phyloP scores from a whole-genome alignment of 192 early-diverging fungal genomes.

The Endogone sp. region DNA sequence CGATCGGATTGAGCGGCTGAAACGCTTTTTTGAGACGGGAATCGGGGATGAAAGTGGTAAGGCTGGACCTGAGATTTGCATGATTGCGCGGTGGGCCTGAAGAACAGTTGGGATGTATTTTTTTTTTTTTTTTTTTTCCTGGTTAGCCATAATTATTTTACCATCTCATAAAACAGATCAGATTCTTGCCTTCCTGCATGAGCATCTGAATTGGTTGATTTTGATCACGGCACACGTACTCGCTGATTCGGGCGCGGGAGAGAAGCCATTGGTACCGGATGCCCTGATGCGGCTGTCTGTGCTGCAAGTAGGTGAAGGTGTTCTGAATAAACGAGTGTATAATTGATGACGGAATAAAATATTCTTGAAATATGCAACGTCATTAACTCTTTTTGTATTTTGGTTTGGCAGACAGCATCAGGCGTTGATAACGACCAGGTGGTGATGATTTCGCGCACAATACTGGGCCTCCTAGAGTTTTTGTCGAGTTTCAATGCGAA shows the following conservation, averaged over 20 bases:
- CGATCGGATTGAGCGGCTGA: conserved; percentile 46
- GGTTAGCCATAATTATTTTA: background rate
- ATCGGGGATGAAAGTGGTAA: conserved; percentile 26
- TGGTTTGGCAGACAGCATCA: conserved; percentile 1
- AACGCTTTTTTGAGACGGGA: conserved; percentile 36
- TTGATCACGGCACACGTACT: conserved; percentile 64
- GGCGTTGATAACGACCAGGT: conserved; percentile 39
- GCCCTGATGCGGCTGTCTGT: conserved; percentile 56
- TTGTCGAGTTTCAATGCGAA: conserved; percentile 46
- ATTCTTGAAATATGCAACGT: too few relatives aligned
- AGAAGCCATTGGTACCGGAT: conserved; percentile 64
- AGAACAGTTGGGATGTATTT: background rate
- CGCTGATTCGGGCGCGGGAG: conserved; percentile 64
- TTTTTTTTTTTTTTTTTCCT: background rate
- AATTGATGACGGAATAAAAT: background rate
- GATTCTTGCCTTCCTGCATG: conserved; percentile 38
- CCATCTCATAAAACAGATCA: conserved; percentile 3
- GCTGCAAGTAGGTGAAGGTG: conserved; percentile 15
- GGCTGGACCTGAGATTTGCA: too few relatives aligned
- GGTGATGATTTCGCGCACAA: conserved; percentile 37
- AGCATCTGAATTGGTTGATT: conserved; percentile 73
- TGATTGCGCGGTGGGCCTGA: too few relatives aligned
- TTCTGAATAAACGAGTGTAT: background rate
- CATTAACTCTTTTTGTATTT: background rate
- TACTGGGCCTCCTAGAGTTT: conserved; percentile 49